These are phyloP conservation scores for Mallotus repandus DNA, from an alignment of 441 rosid genomes.

Conservation along the genomic window DNA sequence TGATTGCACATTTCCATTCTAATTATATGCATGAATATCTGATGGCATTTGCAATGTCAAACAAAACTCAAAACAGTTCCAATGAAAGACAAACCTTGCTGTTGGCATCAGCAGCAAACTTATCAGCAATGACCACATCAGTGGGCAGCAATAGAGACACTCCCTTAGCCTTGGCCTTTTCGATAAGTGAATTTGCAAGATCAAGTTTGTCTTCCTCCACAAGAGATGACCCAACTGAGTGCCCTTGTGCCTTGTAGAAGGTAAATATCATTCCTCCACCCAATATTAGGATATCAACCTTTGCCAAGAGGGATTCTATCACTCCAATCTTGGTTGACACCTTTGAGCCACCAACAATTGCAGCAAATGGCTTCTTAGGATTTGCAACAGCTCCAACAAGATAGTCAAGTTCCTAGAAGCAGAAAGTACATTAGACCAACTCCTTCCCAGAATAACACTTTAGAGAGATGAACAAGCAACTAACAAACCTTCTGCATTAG, in stretches of 20 bases:
- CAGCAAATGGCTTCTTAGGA: slow-evolving; percentile 97
- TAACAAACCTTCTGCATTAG: slow-evolving; percentile 84
- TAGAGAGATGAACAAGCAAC: neutral
- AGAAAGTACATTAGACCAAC: neutral
- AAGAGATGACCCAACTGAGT: slow-evolving; percentile 78
- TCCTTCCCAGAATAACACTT: neutral
- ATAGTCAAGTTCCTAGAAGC: slow-evolving; percentile 81
- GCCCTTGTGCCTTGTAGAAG: slow-evolving; percentile 88
- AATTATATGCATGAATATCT: neutral
- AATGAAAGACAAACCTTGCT: slow-evolving; percentile 58
- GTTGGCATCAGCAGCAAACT: slow-evolving; percentile 80
- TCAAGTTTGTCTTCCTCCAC: slow-evolving; percentile 90
- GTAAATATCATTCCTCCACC: slow-evolving; percentile 98
- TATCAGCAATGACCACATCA: slow-evolving; percentile 86
- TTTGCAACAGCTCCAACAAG: slow-evolving; percentile 90
- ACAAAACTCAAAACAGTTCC: neutral
- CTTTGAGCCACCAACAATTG: slow-evolving; percentile 93
- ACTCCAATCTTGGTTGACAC: slow-evolving; percentile 92
- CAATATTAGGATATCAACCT: slow-evolving; percentile 66
- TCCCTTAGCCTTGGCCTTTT: slow-evolving; percentile 81
- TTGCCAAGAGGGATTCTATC: slow-evolving; percentile 77
- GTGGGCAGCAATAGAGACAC: slow-evolving; percentile 76
- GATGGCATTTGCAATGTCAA: neutral
- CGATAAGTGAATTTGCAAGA: slow-evolving; percentile 73
- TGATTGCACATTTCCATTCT: neutral